These are phyloP conservation scores for Kodamaea kaohsiungensis DNA, from an alignment of 805 yeast genomes.

Conservation along the genomic window DNA sequence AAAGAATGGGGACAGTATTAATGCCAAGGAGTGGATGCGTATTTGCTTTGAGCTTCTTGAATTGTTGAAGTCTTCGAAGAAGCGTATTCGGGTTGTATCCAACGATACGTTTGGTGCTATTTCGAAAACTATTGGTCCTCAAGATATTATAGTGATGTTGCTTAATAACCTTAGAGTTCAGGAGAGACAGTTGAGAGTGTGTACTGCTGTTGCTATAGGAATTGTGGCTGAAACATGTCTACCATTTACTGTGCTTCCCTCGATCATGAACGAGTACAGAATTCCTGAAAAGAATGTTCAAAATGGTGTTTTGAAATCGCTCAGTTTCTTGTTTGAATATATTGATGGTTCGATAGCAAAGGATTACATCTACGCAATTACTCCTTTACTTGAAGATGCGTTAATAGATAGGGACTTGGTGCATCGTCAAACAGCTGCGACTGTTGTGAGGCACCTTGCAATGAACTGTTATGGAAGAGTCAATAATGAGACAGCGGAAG, in stretches of 20 bases:
- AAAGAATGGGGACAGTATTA: constrained; percentile 74
- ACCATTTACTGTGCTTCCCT: constrained; percentile 92
- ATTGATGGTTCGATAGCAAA: constrained; percentile 71
- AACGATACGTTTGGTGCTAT: constrained; percentile 89
- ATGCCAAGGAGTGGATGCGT: constrained; percentile 97
- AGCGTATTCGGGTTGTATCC: constrained; percentile 78
- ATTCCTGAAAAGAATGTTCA: constrained; percentile 92
- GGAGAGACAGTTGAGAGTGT: constrained; percentile 93
- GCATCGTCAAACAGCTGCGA: constrained; percentile 93
- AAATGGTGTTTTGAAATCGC: constrained; percentile 89
- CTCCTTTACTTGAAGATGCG: constrained; percentile 85
- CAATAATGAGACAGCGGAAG: constrained; percentile 58
- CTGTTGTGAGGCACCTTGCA: constrained; percentile 80
- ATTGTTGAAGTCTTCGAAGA: constrained; percentile 78
- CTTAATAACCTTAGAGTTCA: constrained; percentile 85
- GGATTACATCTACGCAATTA: constrained; percentile 78
- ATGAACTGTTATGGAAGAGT: constrained; percentile 75
- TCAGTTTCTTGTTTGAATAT: constrained; percentile 91
- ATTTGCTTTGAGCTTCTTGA: constrained; percentile 89
- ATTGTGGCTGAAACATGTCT: constrained; percentile 92
- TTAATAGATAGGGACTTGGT: constrained; percentile 87
- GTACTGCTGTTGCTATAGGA: constrained; percentile 97
- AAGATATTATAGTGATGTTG: constrained; percentile 83
- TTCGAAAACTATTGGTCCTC: constrained; percentile 93
- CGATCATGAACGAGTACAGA: constrained; percentile 91